A percentile compares a stretch with the other conserved stretches of the same genome.
phyloP scores from a whole-genome alignment of 805 yeast genomes.

The Torulaspora delbrueckii region DNA sequence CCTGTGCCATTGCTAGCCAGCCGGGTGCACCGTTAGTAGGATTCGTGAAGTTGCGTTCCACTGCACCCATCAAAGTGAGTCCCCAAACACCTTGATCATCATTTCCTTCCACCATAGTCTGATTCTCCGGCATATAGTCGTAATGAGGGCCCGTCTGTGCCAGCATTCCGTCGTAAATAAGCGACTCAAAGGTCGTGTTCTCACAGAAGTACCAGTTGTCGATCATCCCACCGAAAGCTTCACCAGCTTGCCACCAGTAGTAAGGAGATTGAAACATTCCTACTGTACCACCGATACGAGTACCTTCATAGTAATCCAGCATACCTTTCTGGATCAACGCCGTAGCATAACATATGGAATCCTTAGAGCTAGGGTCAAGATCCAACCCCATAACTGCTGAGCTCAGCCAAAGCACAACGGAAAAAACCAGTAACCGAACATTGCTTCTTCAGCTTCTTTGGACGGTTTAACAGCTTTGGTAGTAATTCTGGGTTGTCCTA shows the following conservation, averaged over 20 bases:
- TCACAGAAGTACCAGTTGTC: constrained; percentile 71
- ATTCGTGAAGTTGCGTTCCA: constrained; percentile 51
- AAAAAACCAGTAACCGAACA: constrained; percentile 1
- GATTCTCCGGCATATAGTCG: constrained; percentile 58
- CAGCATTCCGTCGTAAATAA: constrained; percentile 50
- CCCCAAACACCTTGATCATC: constrained; percentile 75
- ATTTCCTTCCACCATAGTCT: constrained; percentile 64
- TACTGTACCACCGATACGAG: constrained; percentile 55
- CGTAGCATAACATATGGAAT: constrained; percentile 54
- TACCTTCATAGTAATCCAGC: constrained; percentile 63
- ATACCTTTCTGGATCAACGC: constrained; percentile 55
- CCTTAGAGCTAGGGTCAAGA: constrained; percentile 38
- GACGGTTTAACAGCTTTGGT: not conserved
- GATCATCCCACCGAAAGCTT: constrained; percentile 60
- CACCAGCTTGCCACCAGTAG: constrained; percentile 91
- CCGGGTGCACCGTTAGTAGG: constrained; percentile 42
- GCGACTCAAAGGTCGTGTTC: constrained; percentile 55
- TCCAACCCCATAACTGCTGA: constrained; percentile 28
- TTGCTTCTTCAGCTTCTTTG: not conserved
- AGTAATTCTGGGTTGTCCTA: not conserved
- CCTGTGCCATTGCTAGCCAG: constrained; percentile 56
- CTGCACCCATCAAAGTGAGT: constrained; percentile 56
- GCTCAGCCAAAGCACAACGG: not conserved
- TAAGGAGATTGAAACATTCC: constrained; percentile 69
- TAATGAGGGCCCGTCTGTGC: constrained; percentile 42